phyloP scores from a whole-genome alignment of 1,139 yeast species.

The Yamadazyma pseudoaaseri region DNA sequence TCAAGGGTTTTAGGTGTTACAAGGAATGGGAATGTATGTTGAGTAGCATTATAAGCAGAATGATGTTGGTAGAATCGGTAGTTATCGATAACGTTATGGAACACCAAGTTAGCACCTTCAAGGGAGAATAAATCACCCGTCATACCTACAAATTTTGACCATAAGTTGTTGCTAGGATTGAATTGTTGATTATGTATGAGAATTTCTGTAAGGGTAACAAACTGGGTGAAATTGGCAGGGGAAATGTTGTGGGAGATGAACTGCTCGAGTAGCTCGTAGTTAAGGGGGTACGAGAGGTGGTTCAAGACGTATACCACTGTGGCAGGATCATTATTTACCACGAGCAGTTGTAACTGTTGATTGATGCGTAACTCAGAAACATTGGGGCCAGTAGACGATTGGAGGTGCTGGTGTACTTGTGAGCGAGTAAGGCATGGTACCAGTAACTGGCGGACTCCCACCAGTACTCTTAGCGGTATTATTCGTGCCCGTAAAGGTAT shows the following conservation, averaged over 20 bases:
- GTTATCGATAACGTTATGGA: constrained; percentile 37
- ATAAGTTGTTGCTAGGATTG: constrained; percentile 32
- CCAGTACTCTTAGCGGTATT: too few relatives aligned
- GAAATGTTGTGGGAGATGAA: constrained; percentile 10
- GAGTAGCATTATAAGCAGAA: constrained; percentile 16
- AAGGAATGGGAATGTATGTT: constrained; percentile 28
- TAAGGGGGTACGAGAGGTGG: constrained; percentile 6
- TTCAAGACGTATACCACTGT: constrained; percentile 6
- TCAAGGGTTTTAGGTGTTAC: constrained; percentile 26
- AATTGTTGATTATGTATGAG: constrained; percentile 15
- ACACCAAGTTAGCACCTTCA: constrained; percentile 34
- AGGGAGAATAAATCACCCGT: constrained; percentile 27
- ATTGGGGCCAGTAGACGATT: too few relatives aligned
- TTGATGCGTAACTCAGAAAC: too few relatives aligned
- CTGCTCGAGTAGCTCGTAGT: constrained; percentile 19
- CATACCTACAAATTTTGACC: constrained; percentile 29
- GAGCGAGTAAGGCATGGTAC: too few relatives aligned
- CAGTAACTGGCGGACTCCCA: too few relatives aligned
- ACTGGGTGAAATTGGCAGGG: constrained; percentile 18
- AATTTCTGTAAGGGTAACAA: constrained; percentile 25
- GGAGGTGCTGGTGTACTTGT: too few relatives aligned
- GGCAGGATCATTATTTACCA: constrained; percentile 1
- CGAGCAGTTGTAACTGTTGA: constrained; percentile 6
- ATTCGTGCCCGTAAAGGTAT: too few relatives aligned
- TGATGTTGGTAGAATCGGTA: constrained; percentile 17